Conservation (phyloP, 768 basidiomycete genomes). For the Lactifluus echinatus region DNA sequence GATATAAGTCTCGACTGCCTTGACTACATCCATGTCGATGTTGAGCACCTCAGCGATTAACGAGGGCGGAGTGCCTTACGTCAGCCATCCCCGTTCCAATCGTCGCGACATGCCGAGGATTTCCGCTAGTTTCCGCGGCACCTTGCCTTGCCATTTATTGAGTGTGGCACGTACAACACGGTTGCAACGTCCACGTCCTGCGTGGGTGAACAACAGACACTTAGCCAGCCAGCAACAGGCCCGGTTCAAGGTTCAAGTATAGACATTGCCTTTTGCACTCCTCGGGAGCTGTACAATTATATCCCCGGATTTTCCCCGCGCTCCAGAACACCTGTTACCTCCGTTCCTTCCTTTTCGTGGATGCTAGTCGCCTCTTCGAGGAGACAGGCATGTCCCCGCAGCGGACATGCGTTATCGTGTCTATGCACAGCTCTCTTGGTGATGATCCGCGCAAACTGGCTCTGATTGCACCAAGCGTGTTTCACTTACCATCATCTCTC, state of each 20-base stretch:
- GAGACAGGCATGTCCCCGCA: background rate
- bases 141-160: too few species aligned
- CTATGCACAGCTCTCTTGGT: background rate
- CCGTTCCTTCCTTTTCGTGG: background rate
- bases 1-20: slow-evolving; percentile 92
- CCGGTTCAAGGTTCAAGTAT: background rate
- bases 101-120: too few species aligned
- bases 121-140: too few species aligned
- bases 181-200: background rate
- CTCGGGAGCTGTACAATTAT: slow-evolving; percentile 2
- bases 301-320: background rate
- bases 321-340: background rate
- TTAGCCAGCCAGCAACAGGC: background rate
- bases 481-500: background rate
- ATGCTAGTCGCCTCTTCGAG: background rate
- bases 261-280: background rate
- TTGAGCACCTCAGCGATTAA: too few species aligned
- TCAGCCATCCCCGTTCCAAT: too few species aligned
- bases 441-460: background rate
- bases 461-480: background rate
- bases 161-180: slow-evolving; percentile 1
- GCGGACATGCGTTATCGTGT: background rate
- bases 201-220: background rate
- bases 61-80: too few species aligned
- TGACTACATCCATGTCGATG: slow-evolving; percentile 87